Base-by-base conservation (phyloP, 768 basidiomycete genomes). In the Pleurotus tuoliensis region DNA sequence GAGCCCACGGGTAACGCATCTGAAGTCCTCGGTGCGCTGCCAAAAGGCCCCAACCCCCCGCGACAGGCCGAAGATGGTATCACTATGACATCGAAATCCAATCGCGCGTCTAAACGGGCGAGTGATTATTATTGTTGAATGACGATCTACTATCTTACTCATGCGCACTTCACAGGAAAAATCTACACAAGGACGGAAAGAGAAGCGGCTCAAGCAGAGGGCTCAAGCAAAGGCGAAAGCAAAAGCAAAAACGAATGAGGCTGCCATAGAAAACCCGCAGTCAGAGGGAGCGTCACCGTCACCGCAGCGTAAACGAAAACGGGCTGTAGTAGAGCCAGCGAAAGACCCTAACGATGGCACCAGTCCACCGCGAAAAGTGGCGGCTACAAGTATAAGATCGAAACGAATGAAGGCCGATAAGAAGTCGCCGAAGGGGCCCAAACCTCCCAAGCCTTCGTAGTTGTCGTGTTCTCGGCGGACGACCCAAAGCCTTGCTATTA, bases 41-140 rank as follows among this genome's bases (percentile, higher is more conserved):
- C 30, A 9, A 34, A 34, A 34, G 30, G 30, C 30, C 9, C 30
- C 8, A 34, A 34, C n/a, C 58, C 65, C 6, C 61, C 63, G 6
- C 47, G 60, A 6, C 58, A 59, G 37, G 55, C 61, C 7, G 57
- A 58, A 34, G 66, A 59, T 34, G 30, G 30, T 9, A 34, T 34
- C 30, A 11, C 30, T 34, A 34, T 11, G 11, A 34, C 11, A 34
- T 34, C 30, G 41, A 68, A 60, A 24, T 90, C 87, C 2, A 88
- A 82, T 62, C 79, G 87, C 48, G 80, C 80, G 3, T 69, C 80
- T 59, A 89, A 87, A 68, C 78, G 83, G 69, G 89, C 86, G 62
- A 20, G 77, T 57, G 47, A 13, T n/a, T 13, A 24, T 1, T 54
- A 7, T 22, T 40, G 25, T 13, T 13, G 16, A 7, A 18, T 15